Percentiles rank a stretch among this genome's conserved stretches.
These are phyloP conservation scores for Aurifilum marmelostoma DNA, from an alignment of 2,329 filamentous ascomycete genomes.

Conservation along the genomic window DNA sequence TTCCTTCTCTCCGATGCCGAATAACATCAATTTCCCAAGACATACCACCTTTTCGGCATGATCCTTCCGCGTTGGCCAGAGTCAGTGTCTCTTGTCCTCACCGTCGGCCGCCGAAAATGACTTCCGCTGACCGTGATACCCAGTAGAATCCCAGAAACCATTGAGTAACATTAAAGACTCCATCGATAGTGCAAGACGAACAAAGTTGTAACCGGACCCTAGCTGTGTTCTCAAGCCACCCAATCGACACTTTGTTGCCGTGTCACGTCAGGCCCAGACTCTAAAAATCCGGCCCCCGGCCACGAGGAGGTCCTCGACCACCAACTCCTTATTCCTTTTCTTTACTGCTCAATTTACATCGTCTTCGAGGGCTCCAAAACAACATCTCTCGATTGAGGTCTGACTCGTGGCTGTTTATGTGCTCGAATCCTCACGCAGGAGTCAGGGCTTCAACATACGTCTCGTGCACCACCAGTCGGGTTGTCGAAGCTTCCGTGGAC, in stretches of 20 bases:
- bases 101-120: conserved; percentile 11
- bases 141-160: conserved; percentile 6
- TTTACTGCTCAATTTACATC: not conserved
- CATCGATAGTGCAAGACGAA: not conserved
- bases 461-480: not conserved
- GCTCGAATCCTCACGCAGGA: not conserved
- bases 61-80: conserved; percentile 8
- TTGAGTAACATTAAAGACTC: not conserved
- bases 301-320: too few relatives aligned
- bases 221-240: conserved; percentile 1
- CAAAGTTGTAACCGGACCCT: not conserved
- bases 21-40: not conserved
- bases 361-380: not conserved
- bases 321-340: not conserved
- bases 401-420: not conserved
- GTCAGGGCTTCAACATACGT: not conserved
- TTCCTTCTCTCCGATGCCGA: too few relatives aligned
- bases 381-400: not conserved
- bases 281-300: not conserved
- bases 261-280: not conserved
- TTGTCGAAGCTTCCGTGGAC: not conserved
- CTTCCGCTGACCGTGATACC: conserved; percentile 1
- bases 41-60: not conserved
- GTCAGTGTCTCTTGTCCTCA: conserved; percentile 5
- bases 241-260: not conserved